phyloP scores from a whole-genome alignment of 345 rosid species.

The Salix caprea region DNA sequence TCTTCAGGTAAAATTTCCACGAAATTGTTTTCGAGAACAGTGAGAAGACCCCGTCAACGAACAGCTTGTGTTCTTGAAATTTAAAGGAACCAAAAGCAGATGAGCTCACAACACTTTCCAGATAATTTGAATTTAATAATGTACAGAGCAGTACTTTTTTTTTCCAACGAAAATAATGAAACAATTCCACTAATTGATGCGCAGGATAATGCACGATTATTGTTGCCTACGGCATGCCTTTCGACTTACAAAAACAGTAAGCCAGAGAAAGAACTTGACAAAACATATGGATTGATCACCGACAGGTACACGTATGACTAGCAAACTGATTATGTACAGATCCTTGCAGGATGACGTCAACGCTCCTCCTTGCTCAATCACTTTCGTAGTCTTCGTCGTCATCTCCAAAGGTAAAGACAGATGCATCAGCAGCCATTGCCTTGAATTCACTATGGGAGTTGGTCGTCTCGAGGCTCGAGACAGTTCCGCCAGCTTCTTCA shows the following conservation, averaged over 20 bases:
- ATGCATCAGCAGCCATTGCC: constrained; percentile 85
- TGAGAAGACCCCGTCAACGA: too few relatives aligned
- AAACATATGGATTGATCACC: background rate
- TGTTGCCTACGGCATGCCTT: background rate
- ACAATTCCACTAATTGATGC: constrained; percentile 12
- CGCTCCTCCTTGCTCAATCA: constrained; percentile 28
- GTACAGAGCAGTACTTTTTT: background rate
- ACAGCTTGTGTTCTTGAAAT: too few relatives aligned
- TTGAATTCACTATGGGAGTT: constrained; percentile 53
- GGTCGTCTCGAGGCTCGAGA: constrained; percentile 14
- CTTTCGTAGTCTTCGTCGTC: constrained; percentile 84
- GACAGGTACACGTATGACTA: background rate
- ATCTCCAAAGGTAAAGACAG: constrained; percentile 81
- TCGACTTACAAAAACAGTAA: background rate
- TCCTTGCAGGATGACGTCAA: background rate
- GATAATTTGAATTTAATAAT: background rate
- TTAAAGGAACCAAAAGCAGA: background rate
- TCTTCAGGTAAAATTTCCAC: too few relatives aligned
- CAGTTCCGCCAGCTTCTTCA: constrained; percentile 22
- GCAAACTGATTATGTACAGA: constrained; percentile 18
- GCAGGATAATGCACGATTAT: constrained; percentile 9
- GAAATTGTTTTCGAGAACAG: too few relatives aligned
- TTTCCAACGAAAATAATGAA: constrained; percentile 3
- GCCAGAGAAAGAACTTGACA: background rate
- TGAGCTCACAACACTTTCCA: background rate